Evolutionary conservation across 306 rosid species (phyloP), one percentile per base, ranked within the genome.

Genomic region (Mimosa pudica): DNA sequence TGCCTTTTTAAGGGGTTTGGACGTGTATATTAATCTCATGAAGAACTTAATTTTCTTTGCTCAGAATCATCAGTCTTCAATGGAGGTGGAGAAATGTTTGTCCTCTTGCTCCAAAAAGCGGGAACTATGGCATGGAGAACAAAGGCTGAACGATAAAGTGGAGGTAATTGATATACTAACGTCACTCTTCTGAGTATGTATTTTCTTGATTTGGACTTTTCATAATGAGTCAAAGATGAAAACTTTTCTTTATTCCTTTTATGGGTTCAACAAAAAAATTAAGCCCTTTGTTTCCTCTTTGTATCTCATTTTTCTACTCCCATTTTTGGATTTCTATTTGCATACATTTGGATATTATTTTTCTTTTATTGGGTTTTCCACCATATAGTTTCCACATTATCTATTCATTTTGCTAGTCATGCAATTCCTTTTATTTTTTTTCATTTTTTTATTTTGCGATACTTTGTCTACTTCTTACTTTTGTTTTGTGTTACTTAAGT

Each of bases 131-230:
- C 57, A 4, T 5, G 17, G 1, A 32, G 76, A 54, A 9, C 75
- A 7, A 57, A 84, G 79, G n/a, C 84, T 87, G 24, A 62, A 84
- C 42, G 79, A 84, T 6, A 84, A 69, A 52, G 88, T 87, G 1
- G 90, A 87, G 90, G 90, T 87, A 24, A 24, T 24, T 24, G 30
- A 24, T 24, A 24, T 24, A 24, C 0, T 24, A 87, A 81, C 57
- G 78, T 4, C 30, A 30, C 42, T 32, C 18, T 24, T 69, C 38
- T 64, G 4, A 10, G 11, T 16, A 2, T 11, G 9, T 49, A 38
- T 33, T 17, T 73, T 30, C 10, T 2, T 4, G 65, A 2, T 30
- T 63, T 11, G 12, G 13, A 33, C 68, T 32, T 12, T 10, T 63
- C 13, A 2, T 48, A 17, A 52, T 1, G 35, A 33, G 2, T 63